Percentiles rank a stretch among this genome's conserved stretches.
Conservation (phyloP, 2,329 filamentous ascomycete species). For the Chlorencoelia australis region DNA sequence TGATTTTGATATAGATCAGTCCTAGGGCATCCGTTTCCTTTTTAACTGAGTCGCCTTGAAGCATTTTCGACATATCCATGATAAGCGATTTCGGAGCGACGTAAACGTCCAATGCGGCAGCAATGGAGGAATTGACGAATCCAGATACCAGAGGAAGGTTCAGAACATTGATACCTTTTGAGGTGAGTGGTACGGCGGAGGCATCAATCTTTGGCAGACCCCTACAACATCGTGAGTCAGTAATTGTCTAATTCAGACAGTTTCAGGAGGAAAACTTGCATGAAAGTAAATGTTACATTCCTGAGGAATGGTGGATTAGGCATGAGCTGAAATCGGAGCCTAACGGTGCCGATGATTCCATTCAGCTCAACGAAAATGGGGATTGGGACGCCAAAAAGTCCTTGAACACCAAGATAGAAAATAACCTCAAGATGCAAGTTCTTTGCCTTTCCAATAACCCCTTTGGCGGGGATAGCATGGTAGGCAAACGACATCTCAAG, state of each 20-base stretch:
- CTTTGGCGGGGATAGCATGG: slow-evolving; percentile 67
- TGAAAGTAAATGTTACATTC: slow-evolving; percentile 83
- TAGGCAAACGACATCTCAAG: slow-evolving; percentile 86
- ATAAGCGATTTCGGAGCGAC: slow-evolving; percentile 93
- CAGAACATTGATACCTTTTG: slow-evolving; percentile 79
- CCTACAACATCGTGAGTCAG: no score
- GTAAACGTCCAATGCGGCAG: slow-evolving; percentile 75
- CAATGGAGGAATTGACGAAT: slow-evolving; percentile 68
- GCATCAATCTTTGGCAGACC: slow-evolving; percentile 83
- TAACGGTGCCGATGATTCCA: slow-evolving; percentile 78
- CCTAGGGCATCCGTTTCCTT: slow-evolving; percentile 83
- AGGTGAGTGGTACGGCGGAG: slow-evolving; percentile 85
- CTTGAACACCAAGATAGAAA: slow-evolving; percentile 67
- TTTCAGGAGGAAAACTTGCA: no score
- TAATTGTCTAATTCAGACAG: no score
- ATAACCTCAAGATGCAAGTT: slow-evolving; percentile 97
- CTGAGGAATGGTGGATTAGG: slow-evolving; percentile 90
- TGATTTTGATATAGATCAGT: slow-evolving; percentile 85
- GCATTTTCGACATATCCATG: slow-evolving; percentile 79
- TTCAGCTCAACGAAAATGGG: slow-evolving; percentile 62
- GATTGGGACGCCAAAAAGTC: slow-evolving; percentile 23
- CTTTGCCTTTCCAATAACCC: slow-evolving; percentile 66
- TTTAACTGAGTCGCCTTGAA: slow-evolving; percentile 83
- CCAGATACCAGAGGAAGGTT: slow-evolving; percentile 90
- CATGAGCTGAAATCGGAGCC: slow-evolving; percentile 73